Evolutionary conservation across 345 rosid genomes (phyloP), one percentile per base, ranked within the genome.

Genomic region (Ricinus communis): DNA sequence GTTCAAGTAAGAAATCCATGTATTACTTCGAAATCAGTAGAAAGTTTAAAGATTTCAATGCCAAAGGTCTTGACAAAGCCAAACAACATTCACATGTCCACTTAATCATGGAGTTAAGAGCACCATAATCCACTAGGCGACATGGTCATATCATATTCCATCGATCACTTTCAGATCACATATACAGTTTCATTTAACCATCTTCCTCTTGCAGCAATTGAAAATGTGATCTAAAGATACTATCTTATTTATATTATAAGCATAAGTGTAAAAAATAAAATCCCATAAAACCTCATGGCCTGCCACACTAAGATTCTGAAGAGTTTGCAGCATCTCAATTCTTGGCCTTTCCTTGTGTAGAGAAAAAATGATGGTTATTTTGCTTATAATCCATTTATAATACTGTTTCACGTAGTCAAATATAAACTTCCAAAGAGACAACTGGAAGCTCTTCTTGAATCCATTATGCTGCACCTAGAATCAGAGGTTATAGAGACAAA

Each of bases 1-100:
- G 70, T 66, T 69, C 74, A 41, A 61, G 73, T 69, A 59, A 82
- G 77, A 82, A 79, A 74, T 76, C 65, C 76, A 73, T n/a, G 38
- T 68, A 51, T 60, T 65, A 25, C 68, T 50, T 64, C 63, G 62
- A 69, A 71, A 74, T 50, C 62, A 71, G 74, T 52, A 61, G 65
- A 71, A 69, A 78, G 75, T 13, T 57, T 54, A 72, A 57, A 62
- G 61, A 78, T 33, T 62, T 53, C 61, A 61, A 59, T 40, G 49
- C 53, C 71, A 72, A 76, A 51, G 63, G 50, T 71, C 47, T 47
- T 55, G 49, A 68, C 62, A 52, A 52, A 19, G 65, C 70, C 60
- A 54, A 72, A 38, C 51, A 46, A 18, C 68, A 11, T 70, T 40
- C 33, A 62, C 62, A 65, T 41, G 10, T 45, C 67, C 70, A 46